Evolutionary conservation across 116 monocot genomes (phyloP), one percentile per base, ranked within the genome.

Genomic region (Zostera marina): DNA sequence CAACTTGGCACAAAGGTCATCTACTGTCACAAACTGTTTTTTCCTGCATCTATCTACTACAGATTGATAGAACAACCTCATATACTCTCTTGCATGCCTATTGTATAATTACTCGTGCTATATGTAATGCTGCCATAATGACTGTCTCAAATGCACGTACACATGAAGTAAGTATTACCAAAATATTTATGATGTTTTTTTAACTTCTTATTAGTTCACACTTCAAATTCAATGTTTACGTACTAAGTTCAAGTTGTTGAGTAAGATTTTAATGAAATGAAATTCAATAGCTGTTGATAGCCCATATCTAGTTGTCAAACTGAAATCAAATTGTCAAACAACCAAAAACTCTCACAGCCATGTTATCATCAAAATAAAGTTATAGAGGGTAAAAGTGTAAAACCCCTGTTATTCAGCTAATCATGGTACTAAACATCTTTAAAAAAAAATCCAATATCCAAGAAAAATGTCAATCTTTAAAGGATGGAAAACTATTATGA

Each of bases 1-100:
- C 84, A 67, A 91, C 99, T 58, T 99, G 99, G 99, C 99, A 99
- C 71, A 83, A 73, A 67, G 99, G 99, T 48, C 75, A 86, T 73
- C 80, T 83, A 32, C 68, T 99, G 44, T 81, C 91, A 41, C 99
- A 99, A 52, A 99, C 99, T 40, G 79, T 99, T 20, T 99, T 83
- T 81, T 91, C 91, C 63, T 99, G 99, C 75, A 77, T 99, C n/a
- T 99, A 99, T 77, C 78, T 99, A 16, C 61, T 99, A 66, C 76
- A 66, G 69, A 73, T 84, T 58, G 99, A 99, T 58, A 86, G 87
- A 81, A 99, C 83, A 55, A 75, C 99, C 58, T 67, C 91, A 45
- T 91, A 99, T 81, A 66, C 87, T 44, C 70, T 99, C 47, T 73
- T 99, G 57, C 80, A 99, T 84, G 76, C 83, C n/a, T 90, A 81